Evolutionary conservation across 164 flowering plant genomes (phyloP).

Genomic region (Macadamia tetraphylla): DNA sequence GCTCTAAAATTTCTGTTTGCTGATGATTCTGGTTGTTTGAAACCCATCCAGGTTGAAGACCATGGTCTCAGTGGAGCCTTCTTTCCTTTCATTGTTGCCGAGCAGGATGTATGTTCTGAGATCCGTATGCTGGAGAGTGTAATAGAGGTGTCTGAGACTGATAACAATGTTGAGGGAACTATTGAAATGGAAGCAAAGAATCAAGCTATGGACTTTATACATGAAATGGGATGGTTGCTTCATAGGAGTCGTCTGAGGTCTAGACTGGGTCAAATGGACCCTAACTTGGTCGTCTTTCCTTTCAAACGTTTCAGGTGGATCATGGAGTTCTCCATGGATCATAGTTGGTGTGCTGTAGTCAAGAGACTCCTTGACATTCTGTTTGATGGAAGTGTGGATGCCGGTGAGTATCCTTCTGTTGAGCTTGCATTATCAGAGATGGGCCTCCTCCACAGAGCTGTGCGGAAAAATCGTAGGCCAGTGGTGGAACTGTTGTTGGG

Average conservation of each 20-base stretch:
- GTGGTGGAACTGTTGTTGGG: constrained; percentile 63
- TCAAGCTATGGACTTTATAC: constrained; percentile 58
- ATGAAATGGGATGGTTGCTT: constrained; percentile 92
- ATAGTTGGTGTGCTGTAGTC: constrained; percentile 83
- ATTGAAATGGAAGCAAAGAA: constrained; percentile 24
- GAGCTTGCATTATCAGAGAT: constrained; percentile 45
- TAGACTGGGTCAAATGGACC: constrained; percentile 31
- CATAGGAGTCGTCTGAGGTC: constrained; percentile 41
- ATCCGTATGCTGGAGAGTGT: constrained; percentile 57
- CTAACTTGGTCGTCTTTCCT: constrained; percentile 33
- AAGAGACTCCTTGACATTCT: constrained; percentile 60
- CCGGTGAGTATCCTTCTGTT: constrained; percentile 35
- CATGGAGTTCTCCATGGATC: constrained; percentile 73
- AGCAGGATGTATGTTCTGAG: constrained; percentile 67
- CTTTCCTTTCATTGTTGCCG: constrained; percentile 85
- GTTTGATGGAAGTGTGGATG: constrained; percentile 42
- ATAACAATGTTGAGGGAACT: constrained; percentile 12
- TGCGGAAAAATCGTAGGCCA: constrained; percentile 49
- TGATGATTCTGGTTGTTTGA: background rate
- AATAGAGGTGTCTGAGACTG: constrained; percentile 35
- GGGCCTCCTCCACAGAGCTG: constrained; percentile 72
- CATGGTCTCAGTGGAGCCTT: constrained; percentile 60
- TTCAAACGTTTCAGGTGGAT: constrained; percentile 60
- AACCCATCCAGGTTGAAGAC: constrained; percentile 62
- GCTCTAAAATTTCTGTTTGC: background rate